These are phyloP conservation scores for Vachellia pachyceras DNA, from an alignment of 306 rosid genomes.

Conservation along the genomic window DNA sequence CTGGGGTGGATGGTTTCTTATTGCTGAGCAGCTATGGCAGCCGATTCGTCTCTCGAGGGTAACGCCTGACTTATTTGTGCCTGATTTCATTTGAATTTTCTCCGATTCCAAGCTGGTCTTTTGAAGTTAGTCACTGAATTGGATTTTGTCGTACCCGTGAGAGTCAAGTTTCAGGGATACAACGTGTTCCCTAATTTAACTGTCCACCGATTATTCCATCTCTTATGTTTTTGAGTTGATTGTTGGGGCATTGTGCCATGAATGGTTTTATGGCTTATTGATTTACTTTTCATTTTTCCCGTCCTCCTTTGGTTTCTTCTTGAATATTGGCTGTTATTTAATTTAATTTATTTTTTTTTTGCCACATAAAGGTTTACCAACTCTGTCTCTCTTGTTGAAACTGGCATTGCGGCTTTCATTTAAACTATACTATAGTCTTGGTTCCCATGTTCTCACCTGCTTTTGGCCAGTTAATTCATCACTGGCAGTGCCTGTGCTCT, in stretches of 20 bases:
- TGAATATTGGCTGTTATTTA: constrained; percentile 26
- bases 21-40: too few species aligned
- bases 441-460: constrained; percentile 34
- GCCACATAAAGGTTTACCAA: background rate
- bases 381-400: constrained; percentile 15
- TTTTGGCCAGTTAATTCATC: constrained; percentile 28
- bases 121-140: too few species aligned
- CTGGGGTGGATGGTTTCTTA: too few species aligned
- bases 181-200: background rate
- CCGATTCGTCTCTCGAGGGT: too few species aligned
- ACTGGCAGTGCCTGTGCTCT: constrained; percentile 19
- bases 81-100: too few species aligned
- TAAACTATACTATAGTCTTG: constrained; percentile 19
- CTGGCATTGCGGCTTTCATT: constrained; percentile 23
- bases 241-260: constrained; percentile 28
- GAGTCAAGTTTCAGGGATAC: constrained; percentile 9
- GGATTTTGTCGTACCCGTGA: constrained; percentile 35
- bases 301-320: constrained; percentile 13
- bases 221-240: constrained; percentile 21
- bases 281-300: constrained; percentile 24
- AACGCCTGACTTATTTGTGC: too few species aligned
- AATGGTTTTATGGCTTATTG: constrained; percentile 17
- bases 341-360: background rate
- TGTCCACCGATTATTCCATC: constrained; percentile 38
- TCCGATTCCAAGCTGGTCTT: too few species aligned